These are phyloP conservation scores for Grigorovia yakushimaensis DNA, from an alignment of 805 yeast species.

Conservation along the genomic window DNA sequence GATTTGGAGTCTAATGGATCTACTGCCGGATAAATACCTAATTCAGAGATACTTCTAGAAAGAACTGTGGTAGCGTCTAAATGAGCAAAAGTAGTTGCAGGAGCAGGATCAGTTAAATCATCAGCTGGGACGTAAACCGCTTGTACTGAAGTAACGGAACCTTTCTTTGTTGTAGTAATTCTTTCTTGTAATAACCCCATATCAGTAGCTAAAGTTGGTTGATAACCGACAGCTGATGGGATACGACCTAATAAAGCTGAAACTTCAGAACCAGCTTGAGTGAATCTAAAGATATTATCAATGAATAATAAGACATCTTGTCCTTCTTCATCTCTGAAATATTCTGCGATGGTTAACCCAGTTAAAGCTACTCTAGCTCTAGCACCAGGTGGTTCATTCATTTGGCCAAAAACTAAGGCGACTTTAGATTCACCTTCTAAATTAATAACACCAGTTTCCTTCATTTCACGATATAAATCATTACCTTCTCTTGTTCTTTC, in stretches of 20 bases:
- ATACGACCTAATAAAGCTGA: constrained; percentile 99
- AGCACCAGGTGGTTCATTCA: constrained; percentile 99
- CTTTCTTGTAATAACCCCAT: constrained; percentile 99
- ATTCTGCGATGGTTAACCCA: constrained; percentile 99
- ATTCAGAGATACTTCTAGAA: constrained; percentile 98
- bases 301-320: constrained; percentile 99
- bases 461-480: constrained; percentile 99
- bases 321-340: constrained; percentile 99
- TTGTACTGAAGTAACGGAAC: constrained; percentile 99
- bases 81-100: constrained; percentile 99
- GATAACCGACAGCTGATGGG: constrained; percentile 99
- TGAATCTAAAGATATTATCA: constrained; percentile 99
- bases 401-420: constrained; percentile 98
- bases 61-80: constrained; percentile 99
- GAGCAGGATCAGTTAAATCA: constrained; percentile 99
- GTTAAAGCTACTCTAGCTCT: constrained; percentile 99
- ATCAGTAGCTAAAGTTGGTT: constrained; percentile 99
- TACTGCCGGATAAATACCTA: constrained; percentile 99
- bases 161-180: constrained; percentile 98
- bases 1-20: constrained; percentile 99
- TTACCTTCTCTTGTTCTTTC: constrained; percentile 99
- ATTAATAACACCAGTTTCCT: constrained; percentile 99
- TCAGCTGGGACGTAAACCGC: constrained; percentile 99
- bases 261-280: constrained; percentile 99
- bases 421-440: constrained; percentile 99